Percentiles rank a stretch among this genome's conserved stretches.
Conservation (phyloP, 2,329 filamentous ascomycete species). For the Scedosporium dehoogii region DNA sequence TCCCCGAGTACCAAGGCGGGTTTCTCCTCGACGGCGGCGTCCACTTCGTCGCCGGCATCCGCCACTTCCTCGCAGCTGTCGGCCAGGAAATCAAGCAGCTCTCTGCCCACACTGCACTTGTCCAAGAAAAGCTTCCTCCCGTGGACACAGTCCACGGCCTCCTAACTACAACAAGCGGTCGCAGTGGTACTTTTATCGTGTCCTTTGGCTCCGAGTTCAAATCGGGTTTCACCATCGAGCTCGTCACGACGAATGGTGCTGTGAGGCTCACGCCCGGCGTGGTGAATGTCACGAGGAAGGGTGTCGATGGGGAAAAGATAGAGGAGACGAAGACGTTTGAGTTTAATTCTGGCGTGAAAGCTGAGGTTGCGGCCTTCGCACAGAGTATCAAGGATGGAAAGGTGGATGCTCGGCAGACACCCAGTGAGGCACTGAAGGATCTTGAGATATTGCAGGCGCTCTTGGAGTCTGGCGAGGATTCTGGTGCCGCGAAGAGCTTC, state of each 20-base stretch:
- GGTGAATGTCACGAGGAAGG: conserved; percentile 26
- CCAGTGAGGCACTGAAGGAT: conserved; percentile 50
- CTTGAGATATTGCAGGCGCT: conserved; percentile 43
- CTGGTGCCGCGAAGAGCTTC: not conserved
- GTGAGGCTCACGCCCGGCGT: conserved; percentile 38
- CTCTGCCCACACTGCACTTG: conserved; percentile 43
- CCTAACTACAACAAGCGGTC: conserved; percentile 41
- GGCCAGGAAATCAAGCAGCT: conserved; percentile 33
- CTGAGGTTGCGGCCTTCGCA: conserved; percentile 54
- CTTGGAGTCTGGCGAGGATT: conserved; percentile 8
- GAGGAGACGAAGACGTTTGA: conserved; percentile 30
- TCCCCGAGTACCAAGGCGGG: conserved; percentile 62
- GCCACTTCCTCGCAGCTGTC: conserved; percentile 43
- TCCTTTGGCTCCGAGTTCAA: conserved; percentile 45
- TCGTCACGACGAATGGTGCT: conserved; percentile 48
- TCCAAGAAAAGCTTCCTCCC: conserved; percentile 49
- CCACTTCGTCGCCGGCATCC: conserved; percentile 56
- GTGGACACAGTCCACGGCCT: conserved; percentile 57
- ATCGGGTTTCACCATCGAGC: conserved; percentile 39
- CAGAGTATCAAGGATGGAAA: conserved; percentile 37
- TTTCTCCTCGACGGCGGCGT: conserved; percentile 70
- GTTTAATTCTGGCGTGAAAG: conserved; percentile 42
- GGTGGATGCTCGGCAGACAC: conserved; percentile 39
- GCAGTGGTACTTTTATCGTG: conserved; percentile 45
- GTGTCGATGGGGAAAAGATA: conserved; percentile 20